Evolutionary conservation across 2,329 filamentous ascomycete genomes (phyloP).

Genomic region (Aciculosporium take): DNA sequence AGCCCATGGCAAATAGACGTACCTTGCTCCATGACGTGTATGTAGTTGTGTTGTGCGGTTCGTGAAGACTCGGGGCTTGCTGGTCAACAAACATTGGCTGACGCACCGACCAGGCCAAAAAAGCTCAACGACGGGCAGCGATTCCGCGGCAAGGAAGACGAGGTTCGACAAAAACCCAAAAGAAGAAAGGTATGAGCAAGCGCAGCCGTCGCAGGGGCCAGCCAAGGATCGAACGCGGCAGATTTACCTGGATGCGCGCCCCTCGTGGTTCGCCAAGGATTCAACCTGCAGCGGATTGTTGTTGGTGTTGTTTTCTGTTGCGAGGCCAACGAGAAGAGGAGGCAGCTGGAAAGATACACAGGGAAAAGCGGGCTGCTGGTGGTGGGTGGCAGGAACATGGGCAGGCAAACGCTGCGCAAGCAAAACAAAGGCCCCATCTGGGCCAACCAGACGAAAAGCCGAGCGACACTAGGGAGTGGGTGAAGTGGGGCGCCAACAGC

Average conservation of each 20-base stretch:
- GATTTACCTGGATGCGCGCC: conserved; percentile 12
- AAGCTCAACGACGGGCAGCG: conserved; percentile 5
- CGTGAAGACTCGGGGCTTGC: conserved; percentile 18
- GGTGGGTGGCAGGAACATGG: conserved; percentile 4
- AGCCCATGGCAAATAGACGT: conserved; percentile 11
- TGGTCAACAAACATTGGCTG: conserved; percentile 27
- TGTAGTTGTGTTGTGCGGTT: conserved; percentile 11
- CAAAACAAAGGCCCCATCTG: background rate
- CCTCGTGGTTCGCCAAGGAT: conserved; percentile 15
- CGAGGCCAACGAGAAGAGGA: conserved; percentile 28
- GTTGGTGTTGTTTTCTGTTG: conserved; percentile 30
- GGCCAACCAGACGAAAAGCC: conserved; percentile 1
- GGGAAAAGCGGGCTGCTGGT: conserved; percentile 7
- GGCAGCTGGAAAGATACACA: conserved; percentile 17
- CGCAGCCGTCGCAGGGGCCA: conserved; percentile 5
- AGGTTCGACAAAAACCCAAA: conserved; percentile 2
- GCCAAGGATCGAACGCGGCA: conserved; percentile 3
- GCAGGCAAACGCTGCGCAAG: background rate
- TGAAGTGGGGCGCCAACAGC: background rate
- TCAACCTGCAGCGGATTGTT: conserved; percentile 16
- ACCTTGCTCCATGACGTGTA: conserved; percentile 22
- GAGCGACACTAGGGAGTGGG: background rate
- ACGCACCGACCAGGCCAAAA: conserved; percentile 7
- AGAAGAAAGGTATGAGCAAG: conserved; percentile 6
- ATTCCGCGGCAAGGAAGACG: conserved; percentile 6